Evolutionary conservation across 441 rosid genomes (phyloP), one percentile per base, ranked within the genome.

Genomic region (Kokia cookei): DNA sequence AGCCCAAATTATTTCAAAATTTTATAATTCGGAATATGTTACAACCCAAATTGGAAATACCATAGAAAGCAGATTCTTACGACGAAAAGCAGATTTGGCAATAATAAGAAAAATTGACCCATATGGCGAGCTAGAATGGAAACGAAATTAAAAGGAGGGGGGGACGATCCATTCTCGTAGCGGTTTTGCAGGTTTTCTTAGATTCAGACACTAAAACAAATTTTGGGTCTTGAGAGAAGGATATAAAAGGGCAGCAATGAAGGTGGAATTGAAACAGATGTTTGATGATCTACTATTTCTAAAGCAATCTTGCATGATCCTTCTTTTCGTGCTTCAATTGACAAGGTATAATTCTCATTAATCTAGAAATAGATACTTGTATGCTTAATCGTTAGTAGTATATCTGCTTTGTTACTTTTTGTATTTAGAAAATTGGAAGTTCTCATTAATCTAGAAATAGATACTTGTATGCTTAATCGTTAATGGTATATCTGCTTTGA

Each of bases 251-350:
- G 76, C 73, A 69, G 75, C 51, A 73, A 91, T 91, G 97, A 96
- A 93, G 87, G 81, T 43, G 22, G 98, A 89, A 83, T 76, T 95
- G 81, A 86, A 85, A 61, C 87, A 82, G 75, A 60, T 95, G 82
- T 84, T 84, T 32, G 82, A 76, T 37, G 97, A 90, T 76, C 92
- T 95, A 6, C 81, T 86, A 32, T 63, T 76, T 61, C 86, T 95
- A 71, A 86, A 82, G 79, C 81, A 76, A 70, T 88, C 91, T 73
- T 86, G 4, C 81, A 85, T 40, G 90, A 89, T 84, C 82, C 84
- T 75, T 80, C 91, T 78, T 80, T 55, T 62, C 82, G 35, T 13
- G 79, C 88, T 65, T 82, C 87, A 47, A 83, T 93, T 73, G 82
- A 84, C 32, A 84, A 86, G 97, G 97, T 90, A 73, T 42, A 7